These are phyloP conservation scores for Gracilaria gracilis DNA, from an alignment of 23 red algal genomes.

Conservation along the genomic window DNA sequence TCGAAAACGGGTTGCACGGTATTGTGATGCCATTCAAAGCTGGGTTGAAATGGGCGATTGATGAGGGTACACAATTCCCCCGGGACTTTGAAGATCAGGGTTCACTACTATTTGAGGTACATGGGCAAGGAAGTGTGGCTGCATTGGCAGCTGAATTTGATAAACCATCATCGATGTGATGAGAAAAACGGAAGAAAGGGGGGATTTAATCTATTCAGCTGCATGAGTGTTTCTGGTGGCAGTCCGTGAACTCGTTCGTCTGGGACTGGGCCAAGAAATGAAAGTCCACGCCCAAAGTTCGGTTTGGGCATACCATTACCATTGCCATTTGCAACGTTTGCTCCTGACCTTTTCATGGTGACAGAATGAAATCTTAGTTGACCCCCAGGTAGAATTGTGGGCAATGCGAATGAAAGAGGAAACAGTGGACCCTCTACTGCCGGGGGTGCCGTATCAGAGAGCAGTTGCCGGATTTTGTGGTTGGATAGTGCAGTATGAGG, in stretches of 20 bases:
- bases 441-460: background rate
- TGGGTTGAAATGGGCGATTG: conserved; percentile 25
- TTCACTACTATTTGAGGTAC: conserved; percentile 24
- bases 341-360: background rate
- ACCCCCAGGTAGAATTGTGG: background rate
- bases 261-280: background rate
- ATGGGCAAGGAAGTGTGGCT: background rate
- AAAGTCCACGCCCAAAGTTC: background rate
- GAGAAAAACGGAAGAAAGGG: background rate
- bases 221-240: background rate
- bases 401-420: background rate
- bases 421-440: conserved; percentile 3
- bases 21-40: background rate
- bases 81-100: conserved; percentile 1
- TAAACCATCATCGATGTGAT: conserved; percentile 21
- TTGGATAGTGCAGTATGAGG: background rate
- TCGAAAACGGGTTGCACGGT: background rate
- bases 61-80: background rate
- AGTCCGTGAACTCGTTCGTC: conserved; percentile 1
- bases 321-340: background rate
- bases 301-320: background rate
- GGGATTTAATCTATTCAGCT: background rate
- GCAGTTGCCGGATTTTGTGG: background rate
- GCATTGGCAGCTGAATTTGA: background rate
- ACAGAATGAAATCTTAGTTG: background rate